Base-by-base conservation (phyloP, 495 filamentous ascomycete species). In the Tuber calosporum region DNA sequence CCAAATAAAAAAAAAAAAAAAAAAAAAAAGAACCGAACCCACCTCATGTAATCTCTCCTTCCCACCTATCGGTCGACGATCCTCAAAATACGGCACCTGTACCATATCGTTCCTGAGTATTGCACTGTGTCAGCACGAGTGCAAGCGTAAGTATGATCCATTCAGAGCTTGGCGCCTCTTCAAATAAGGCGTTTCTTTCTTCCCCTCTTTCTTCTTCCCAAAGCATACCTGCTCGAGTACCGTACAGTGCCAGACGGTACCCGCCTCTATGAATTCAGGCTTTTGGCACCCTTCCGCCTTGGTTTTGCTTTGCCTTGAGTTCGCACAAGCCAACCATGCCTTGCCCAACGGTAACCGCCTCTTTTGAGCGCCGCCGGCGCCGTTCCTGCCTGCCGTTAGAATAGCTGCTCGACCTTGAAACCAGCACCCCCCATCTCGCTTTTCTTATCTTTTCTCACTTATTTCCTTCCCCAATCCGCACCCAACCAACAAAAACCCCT, bases 371-470 rank as follows among this genome's bases (percentile, higher is more conserved):
- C 48, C n/a, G 48, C 48, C n/a, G 48, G 48, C 8, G 30, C 48
- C 8, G 22, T 53, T 26, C 48, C 53, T 62, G 53, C n/a, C 53
- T 62, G 53, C n/a, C n/a, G 53, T 62, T 62, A 30, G 53, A 62
- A 62, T 15, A 62, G 8, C 4, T 17, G 42, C 2, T 43, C 13
- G 3, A 43, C 48, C n/a, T n/a, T n/a, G n/a, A n/a, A 48, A 30
- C 22, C n/a, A 62, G 26, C 68, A 22, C 67, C 40, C 37, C n/a
- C 70, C 36, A 67, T 72, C 67, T 40, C 22, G 22, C 17, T 45
- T 26, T 66, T 48, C 48, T 39, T 67, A 11, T 37, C 20, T 37
- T 41, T 72, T 42, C 19, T 15, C 45, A 38, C 26, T 20, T 62
- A 41, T 26, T 38, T 17, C n/a, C 42, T 53, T 30, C 30, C 15